A percentile compares a stretch with the other conserved stretches of the same genome.
phyloP scores from a whole-genome alignment of 352 stramenopile species.

The Pythium apleroticum region DNA sequence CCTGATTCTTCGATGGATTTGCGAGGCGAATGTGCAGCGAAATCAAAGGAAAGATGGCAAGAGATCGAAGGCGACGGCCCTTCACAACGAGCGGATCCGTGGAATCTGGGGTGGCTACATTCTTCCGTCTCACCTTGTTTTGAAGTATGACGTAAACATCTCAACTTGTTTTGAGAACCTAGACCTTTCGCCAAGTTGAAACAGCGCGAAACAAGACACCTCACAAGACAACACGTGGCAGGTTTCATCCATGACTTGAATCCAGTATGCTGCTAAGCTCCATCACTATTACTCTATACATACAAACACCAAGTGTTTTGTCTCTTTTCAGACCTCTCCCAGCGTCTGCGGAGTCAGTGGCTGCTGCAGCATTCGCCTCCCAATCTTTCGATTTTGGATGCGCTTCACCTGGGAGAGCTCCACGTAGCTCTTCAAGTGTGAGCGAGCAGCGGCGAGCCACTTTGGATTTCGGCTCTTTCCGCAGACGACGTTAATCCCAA shows the following conservation, averaged over 20 bases:
- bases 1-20: background rate
- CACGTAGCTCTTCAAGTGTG: conserved; percentile 17
- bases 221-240: conserved; percentile 30
- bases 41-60: background rate
- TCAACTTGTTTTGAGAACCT: background rate
- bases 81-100: background rate
- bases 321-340: background rate
- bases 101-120: conserved; percentile 1
- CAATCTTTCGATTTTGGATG: conserved; percentile 52
- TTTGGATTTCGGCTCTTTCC: conserved; percentile 31
- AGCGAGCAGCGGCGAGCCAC: background rate
- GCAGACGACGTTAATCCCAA: conserved; percentile 14
- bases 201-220: conserved; percentile 14
- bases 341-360: conserved; percentile 4
- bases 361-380: background rate
- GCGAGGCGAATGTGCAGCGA: background rate
- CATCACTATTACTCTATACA: background rate
- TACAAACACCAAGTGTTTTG: conserved; percentile 12
- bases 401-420: conserved; percentile 6
- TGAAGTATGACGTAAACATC: background rate
- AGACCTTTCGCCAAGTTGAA: conserved; percentile 1
- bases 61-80: background rate
- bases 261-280: conserved; percentile 26
- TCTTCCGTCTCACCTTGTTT: background rate
- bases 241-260: conserved; percentile 1